phyloP scores from a whole-genome alignment of 768 basidiomycete species.

The Termitomyces sp. region DNA sequence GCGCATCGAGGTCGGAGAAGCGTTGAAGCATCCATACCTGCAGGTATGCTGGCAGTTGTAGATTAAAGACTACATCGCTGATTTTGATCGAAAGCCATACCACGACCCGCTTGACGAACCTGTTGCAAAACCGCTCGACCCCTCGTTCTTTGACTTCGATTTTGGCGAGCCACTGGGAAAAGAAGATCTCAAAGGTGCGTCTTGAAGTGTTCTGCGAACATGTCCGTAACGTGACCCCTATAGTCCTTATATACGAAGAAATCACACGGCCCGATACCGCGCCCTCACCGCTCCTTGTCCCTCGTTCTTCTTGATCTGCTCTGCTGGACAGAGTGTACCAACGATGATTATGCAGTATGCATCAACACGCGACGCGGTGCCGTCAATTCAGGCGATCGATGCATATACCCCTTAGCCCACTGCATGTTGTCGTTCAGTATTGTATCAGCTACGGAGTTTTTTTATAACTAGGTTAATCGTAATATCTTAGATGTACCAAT shows the following conservation, averaged over 20 bases:
- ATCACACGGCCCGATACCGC: constrained; percentile 31
- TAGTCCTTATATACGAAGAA: constrained; percentile 49
- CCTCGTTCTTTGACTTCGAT: constrained; percentile 83
- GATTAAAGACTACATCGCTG: background rate
- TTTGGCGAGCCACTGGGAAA: constrained; percentile 60
- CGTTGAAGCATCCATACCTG: constrained; percentile 81
- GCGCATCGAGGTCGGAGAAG: constrained; percentile 84
- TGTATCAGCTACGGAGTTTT: background rate
- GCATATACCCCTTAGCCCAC: background rate
- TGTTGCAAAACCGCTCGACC: constrained; percentile 65
- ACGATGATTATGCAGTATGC: background rate
- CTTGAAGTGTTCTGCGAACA: background rate
- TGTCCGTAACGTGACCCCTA: background rate
- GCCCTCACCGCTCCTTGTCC: constrained; percentile 11
- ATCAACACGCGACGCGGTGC: background rate
- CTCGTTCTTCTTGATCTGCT: background rate
- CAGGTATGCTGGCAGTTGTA: background rate
- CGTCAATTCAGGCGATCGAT: background rate
- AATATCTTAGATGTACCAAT: constrained; percentile 4
- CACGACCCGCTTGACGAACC: constrained; percentile 92
- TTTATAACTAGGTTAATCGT: constrained; percentile 5
- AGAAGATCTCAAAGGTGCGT: constrained; percentile 62
- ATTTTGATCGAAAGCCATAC: constrained; percentile 52
- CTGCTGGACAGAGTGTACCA: background rate
- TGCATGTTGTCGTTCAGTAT: background rate